Conservation (phyloP, 225 moss, liverwort and hornwort species). For the Straminergon stramineum region DNA sequence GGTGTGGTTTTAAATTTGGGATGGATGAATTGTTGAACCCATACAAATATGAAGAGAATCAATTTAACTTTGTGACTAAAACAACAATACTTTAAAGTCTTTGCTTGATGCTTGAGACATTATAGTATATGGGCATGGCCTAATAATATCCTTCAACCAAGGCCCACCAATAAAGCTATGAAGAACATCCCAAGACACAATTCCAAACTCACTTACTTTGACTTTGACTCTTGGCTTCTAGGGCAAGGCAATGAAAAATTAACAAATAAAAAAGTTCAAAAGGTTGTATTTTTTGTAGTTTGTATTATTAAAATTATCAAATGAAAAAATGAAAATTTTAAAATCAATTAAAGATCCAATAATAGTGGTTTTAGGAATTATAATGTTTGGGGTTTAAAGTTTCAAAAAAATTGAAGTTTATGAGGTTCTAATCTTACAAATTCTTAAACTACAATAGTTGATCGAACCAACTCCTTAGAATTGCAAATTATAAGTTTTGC, state of each 20-base stretch:
- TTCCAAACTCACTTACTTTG: background rate
- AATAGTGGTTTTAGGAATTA: background rate
- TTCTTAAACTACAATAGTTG: background rate
- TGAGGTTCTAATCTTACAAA: background rate
- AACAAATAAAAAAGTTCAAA: background rate
- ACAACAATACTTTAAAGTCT: background rate
- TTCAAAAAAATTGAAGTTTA: background rate
- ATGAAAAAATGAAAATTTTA: background rate
- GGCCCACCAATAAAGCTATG: background rate
- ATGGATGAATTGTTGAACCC: background rate
- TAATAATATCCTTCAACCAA: background rate
- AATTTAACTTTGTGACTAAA: background rate
- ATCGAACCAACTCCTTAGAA: background rate
- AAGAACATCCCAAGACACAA: background rate
- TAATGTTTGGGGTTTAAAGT: background rate
- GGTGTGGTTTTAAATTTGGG: background rate
- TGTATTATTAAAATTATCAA: background rate
- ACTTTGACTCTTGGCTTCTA: background rate
- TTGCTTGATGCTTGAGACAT: background rate
- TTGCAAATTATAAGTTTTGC: background rate
- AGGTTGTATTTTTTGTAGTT: background rate
- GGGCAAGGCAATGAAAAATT: background rate
- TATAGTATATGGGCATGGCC: background rate
- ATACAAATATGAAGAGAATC: too few species aligned
- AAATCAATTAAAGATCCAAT: accelerated